phyloP scores from a whole-genome alignment of 1,284 basidiomycete species.

The Somion occarium region DNA sequence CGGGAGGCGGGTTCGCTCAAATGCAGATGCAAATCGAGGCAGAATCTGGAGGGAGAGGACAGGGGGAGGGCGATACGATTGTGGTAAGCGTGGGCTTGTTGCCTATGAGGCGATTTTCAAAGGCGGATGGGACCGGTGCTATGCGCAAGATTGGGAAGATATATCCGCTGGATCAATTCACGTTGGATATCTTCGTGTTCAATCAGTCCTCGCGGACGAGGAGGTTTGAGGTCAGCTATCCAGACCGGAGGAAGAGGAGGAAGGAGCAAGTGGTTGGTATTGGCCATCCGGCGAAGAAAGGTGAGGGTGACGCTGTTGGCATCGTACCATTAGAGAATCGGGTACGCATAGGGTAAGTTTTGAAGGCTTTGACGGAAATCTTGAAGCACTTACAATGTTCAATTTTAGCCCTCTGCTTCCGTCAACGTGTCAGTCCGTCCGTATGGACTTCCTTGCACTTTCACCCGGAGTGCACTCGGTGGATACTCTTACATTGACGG shows the following conservation, averaged over 20 bases:
- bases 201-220: slow-evolving; percentile 78
- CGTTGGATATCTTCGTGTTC: slow-evolving; percentile 84
- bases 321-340: slow-evolving; percentile 78
- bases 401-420: slow-evolving; percentile 66
- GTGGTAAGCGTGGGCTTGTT: slow-evolving; percentile 74
- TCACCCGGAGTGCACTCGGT: slow-evolving; percentile 77
- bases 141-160: slow-evolving; percentile 40
- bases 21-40: slow-evolving; percentile 12
- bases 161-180: slow-evolving; percentile 72
- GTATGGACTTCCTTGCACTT: slow-evolving; percentile 81
- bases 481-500: slow-evolving; percentile 68
- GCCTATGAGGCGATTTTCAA: slow-evolving; percentile 20
- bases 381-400: neutral
- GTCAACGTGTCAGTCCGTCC: slow-evolving; percentile 79
- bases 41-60: slow-evolving; percentile 1
- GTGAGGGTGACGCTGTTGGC: slow-evolving; percentile 38
- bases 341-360: slow-evolving; percentile 72
- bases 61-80: slow-evolving; percentile 46
- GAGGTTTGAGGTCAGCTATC: slow-evolving; percentile 73
- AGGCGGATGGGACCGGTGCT: slow-evolving; percentile 18
- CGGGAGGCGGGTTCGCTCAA: slow-evolving; percentile 25
- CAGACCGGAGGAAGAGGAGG: slow-evolving; percentile 44
- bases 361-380: neutral
- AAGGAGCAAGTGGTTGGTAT: slow-evolving; percentile 29
- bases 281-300: slow-evolving; percentile 17